These are phyloP conservation scores for Ophiostoma sp. DNA, from an alignment of 2,329 filamentous ascomycete species.

Conservation along the genomic window DNA sequence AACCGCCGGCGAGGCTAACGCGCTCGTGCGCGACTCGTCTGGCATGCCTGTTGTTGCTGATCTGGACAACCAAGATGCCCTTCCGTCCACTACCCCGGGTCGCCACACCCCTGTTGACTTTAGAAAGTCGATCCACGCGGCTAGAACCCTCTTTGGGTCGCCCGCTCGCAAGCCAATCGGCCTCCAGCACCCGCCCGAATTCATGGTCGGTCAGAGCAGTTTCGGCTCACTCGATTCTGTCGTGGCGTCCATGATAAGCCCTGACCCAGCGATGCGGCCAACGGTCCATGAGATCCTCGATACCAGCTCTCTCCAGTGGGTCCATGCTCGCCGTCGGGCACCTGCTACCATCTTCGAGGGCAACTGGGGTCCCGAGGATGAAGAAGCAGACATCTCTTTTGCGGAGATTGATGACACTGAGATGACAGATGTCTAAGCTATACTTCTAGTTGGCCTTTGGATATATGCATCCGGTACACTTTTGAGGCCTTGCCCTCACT, in stretches of 20 bases:
- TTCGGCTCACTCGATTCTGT: conserved; percentile 74
- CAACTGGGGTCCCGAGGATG: conserved; percentile 74
- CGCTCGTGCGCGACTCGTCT: conserved; percentile 67
- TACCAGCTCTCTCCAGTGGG: conserved; percentile 73
- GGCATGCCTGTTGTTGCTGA: conserved; percentile 55
- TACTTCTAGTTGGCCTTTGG: neutral
- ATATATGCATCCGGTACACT: neutral
- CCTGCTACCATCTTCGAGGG: conserved; percentile 96
- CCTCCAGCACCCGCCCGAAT: conserved; percentile 63
- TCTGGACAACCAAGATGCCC: conserved; percentile 16
- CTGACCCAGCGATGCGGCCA: conserved; percentile 68
- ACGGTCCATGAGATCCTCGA: conserved; percentile 67
- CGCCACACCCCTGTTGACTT: conserved; percentile 20
- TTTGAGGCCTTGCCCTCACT: neutral
- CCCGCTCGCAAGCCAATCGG: conserved; percentile 43
- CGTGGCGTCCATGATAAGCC: conserved; percentile 81
- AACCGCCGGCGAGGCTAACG: conserved; percentile 70
- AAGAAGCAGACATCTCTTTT: conserved; percentile 30
- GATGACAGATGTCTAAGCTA: conserved; percentile 51
- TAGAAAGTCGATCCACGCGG: conserved; percentile 26
- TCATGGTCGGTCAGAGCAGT: conserved; percentile 77
- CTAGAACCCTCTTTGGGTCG: conserved; percentile 43
- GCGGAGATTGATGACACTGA: conserved; percentile 49
- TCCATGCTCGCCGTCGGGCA: conserved; percentile 67
- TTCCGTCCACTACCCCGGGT: conserved; percentile 22